A percentile compares a stretch with the other conserved stretches of the same genome.
These are phyloP conservation scores for Sclerotinia borealis DNA, from an alignment of 2,329 filamentous ascomycete species.

Conservation along the genomic window DNA sequence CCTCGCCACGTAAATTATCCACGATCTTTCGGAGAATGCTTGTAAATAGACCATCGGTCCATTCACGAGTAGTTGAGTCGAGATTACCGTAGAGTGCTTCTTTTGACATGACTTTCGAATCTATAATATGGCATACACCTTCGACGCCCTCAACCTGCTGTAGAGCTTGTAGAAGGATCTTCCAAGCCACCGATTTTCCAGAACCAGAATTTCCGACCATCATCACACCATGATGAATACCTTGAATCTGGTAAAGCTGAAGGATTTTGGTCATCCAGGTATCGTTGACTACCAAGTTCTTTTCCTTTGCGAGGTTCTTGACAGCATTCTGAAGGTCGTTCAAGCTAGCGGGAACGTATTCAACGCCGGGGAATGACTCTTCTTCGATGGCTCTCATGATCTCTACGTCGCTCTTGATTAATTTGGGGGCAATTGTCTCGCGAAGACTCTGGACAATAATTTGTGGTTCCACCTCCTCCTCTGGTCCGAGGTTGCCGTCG, in stretches of 20 bases:
- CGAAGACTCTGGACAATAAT: constrained; percentile 98
- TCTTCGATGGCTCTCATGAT: constrained; percentile 79
- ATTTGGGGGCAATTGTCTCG: constrained; percentile 95
- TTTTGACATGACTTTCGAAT: constrained; percentile 99
- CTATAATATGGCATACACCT: constrained; percentile 94
- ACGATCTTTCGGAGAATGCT: constrained; percentile 97
- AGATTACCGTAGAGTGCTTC: constrained; percentile 93
- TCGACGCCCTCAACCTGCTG: constrained; percentile 88
- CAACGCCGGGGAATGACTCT: constrained; percentile 83
- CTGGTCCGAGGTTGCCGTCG: constrained; percentile 52
- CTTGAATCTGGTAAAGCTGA: constrained; percentile 96
- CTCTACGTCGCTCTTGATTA: constrained; percentile 87
- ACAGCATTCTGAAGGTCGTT: constrained; percentile 75
- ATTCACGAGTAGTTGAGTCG: constrained; percentile 94
- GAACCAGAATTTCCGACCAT: constrained; percentile 99
- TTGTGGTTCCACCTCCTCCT: constrained; percentile 81
- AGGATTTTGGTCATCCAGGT: constrained; percentile 97
- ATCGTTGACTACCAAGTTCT: constrained; percentile 83
- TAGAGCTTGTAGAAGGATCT: constrained; percentile 80
- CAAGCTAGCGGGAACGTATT: constrained; percentile 87
- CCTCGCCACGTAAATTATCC: constrained; percentile 95
- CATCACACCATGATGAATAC: constrained; percentile 99
- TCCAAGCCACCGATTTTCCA: constrained; percentile 95
- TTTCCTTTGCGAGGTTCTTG: constrained; percentile 72
- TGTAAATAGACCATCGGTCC: constrained; percentile 97